These are phyloP conservation scores for Anthracocystis setariae DNA, from an alignment of 1,284 basidiomycete genomes.

Conservation along the genomic window DNA sequence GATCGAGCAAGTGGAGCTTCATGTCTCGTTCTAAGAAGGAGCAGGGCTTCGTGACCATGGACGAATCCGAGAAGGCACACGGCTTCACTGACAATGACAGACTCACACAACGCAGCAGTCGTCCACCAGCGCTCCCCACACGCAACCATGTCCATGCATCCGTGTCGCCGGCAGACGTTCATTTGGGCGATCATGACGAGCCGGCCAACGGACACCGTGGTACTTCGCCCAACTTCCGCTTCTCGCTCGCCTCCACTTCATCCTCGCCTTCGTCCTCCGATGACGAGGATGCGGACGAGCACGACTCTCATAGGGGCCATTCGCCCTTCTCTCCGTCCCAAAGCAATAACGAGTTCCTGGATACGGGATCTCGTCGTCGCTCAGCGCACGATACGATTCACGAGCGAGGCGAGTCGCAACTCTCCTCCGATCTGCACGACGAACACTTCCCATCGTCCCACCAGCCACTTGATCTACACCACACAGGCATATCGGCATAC, in stretches of 20 bases:
- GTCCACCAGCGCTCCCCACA: conserved; percentile 17
- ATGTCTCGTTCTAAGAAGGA: conserved; percentile 27
- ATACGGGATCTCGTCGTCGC: background rate
- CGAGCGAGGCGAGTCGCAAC: conserved; percentile 32
- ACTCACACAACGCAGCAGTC: background rate
- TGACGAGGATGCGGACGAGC: conserved; percentile 7
- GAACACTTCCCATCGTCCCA: background rate
- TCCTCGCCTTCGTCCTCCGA: conserved; percentile 1
- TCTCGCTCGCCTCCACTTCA: conserved; percentile 7
- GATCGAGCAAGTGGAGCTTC: conserved; percentile 40
- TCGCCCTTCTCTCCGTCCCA: conserved; percentile 32
- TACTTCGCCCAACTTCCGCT: conserved; percentile 10
- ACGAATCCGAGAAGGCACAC: conserved; percentile 7
- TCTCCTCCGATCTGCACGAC: conserved; percentile 13
- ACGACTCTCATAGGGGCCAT: background rate
- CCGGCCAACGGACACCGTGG: conserved; percentile 1
- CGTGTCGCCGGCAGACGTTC: conserved; percentile 22
- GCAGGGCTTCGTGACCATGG: conserved; percentile 40
- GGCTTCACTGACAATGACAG: background rate
- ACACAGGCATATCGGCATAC: conserved; percentile 38
- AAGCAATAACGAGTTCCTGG: conserved; percentile 5
- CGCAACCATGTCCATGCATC: conserved; percentile 16
- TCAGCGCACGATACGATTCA: conserved; percentile 36
- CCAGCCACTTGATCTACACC: conserved; percentile 18
- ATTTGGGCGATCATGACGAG: conserved; percentile 18